Base-by-base conservation (phyloP, 371 early-diverging fungal genomes). In the Saksenaea vasiformis region DNA sequence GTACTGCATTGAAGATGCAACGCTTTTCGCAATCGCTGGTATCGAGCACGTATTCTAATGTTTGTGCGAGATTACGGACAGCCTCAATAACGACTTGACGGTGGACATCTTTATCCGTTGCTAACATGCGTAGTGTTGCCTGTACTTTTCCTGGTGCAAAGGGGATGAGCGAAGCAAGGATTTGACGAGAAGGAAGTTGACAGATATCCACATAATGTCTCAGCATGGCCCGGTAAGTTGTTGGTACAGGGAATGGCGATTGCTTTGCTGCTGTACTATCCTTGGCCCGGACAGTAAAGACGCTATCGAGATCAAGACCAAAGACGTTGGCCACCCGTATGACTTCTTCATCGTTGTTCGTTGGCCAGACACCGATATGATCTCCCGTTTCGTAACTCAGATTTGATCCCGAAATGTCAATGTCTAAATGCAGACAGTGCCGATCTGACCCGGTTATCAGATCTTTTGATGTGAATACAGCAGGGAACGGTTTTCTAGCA, bases 331-430 rank as follows among this genome's bases (percentile, higher is more conserved):
- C 86, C 31, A 91, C 64, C 34, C 79, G 70, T 4, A 66, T 61
- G 4, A 95, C 92, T 54, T 92, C 89, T 31, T 73, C 78, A 28
- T 89, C 90, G 27, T 86, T 76, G 75, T 96, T 97, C 35, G 85
- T 79, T 2, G 96, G 92, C 85, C 88, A 95, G 54, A 97, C 79
- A 13, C 92, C 97, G 55, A 95, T 80, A 68, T 97, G 97, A 73
- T 97, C 98, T 54, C 98, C 98, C 14, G 95, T 80, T 59, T 86
- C 82, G 73, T 97, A 96, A 22, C 73, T 78, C 70, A 96, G 75
- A 15, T 89, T 90, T 4, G 90, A 84, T 31, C 87, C 92, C 11
- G 79, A 63, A 37, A 95, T 78, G 65, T 95, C 95, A 7, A 97
- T 75, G 60, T 97, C 98, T 61, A 95, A 68, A 70, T 97, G 98